phyloP scores from a whole-genome alignment of 164 flowering plant species.

The Chimonanthus praecox region DNA sequence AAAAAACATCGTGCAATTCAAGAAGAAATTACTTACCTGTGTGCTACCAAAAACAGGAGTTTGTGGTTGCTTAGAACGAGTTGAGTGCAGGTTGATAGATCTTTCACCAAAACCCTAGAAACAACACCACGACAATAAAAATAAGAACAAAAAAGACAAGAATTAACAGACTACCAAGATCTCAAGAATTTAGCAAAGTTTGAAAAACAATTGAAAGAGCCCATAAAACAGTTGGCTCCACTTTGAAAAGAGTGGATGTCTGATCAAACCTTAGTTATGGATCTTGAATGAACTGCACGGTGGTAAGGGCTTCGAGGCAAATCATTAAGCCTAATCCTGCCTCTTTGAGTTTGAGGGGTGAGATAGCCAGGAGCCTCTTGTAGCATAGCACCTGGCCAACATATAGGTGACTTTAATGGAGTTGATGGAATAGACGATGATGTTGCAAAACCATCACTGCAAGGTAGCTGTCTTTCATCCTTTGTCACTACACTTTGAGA shows the following conservation, averaged over 20 bases:
- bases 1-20: too few relatives aligned
- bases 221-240: too few relatives aligned
- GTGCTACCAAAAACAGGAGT: slow-evolving; percentile 32
- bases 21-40: slow-evolving; percentile 13
- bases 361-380: slow-evolving; percentile 43
- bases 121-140: slow-evolving; percentile 19
- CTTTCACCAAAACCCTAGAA: slow-evolving; percentile 32
- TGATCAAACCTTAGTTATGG: slow-evolving; percentile 50
- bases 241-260: background rate
- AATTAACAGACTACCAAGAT: background rate
- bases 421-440: slow-evolving; percentile 35
- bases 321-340: slow-evolving; percentile 50
- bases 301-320: slow-evolving; percentile 82
- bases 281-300: slow-evolving; percentile 48
- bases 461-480: slow-evolving; percentile 26
- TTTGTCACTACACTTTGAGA: slow-evolving; percentile 25
- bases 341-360: slow-evolving; percentile 63
- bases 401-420: slow-evolving; percentile 42
- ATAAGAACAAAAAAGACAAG: background rate
- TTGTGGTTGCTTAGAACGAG: slow-evolving; percentile 30
- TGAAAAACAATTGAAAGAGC: background rate
- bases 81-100: slow-evolving; percentile 17
- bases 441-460: slow-evolving; percentile 28
- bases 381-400: slow-evolving; percentile 84
- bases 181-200: background rate